Conservation (phyloP, 257 asterid species). For the Scutellaria barbata region DNA sequence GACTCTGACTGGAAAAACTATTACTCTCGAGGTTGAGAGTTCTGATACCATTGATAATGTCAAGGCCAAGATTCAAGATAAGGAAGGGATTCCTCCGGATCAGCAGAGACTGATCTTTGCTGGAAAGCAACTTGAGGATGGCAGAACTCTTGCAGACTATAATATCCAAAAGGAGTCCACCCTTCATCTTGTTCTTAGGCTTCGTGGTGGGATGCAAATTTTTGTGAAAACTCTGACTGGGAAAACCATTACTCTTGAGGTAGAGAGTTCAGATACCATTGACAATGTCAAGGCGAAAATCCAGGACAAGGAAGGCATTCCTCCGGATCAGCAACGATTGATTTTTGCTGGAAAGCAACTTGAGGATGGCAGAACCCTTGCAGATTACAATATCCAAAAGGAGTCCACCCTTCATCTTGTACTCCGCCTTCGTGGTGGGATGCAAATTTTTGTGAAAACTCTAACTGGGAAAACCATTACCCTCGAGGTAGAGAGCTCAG, state of each 20-base stretch:
- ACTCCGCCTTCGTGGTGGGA: slow-evolving; percentile 31
- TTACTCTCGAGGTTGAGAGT: slow-evolving; percentile 30
- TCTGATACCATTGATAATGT: slow-evolving; percentile 23
- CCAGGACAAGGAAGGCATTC: slow-evolving; percentile 34
- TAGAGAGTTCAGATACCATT: slow-evolving; percentile 21
- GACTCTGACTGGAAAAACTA: slow-evolving; percentile 31
- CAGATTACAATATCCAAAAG: slow-evolving; percentile 34
- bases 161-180: slow-evolving; percentile 36
- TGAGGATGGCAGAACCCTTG: slow-evolving; percentile 33
- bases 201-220: slow-evolving; percentile 34
- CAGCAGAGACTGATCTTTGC: slow-evolving; percentile 29
- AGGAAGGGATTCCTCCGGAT: slow-evolving; percentile 33
- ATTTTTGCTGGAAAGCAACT: slow-evolving; percentile 33
- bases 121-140: slow-evolving; percentile 34
- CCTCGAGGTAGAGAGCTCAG: slow-evolving; percentile 33
- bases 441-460: slow-evolving; percentile 34
- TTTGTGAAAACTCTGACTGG: slow-evolving; percentile 32
- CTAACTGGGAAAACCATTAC: slow-evolving; percentile 34
- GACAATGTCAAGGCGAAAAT: slow-evolving; percentile 32
- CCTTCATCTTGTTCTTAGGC: slow-evolving; percentile 29
- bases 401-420: slow-evolving; percentile 38
- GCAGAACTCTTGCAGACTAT: slow-evolving; percentile 31
- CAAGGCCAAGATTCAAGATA: slow-evolving; percentile 28
- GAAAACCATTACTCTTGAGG: slow-evolving; percentile 31
- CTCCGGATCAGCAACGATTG: slow-evolving; percentile 28